Percentiles rank a stretch among this genome's conserved stretches.
These are phyloP conservation scores for Zymoseptoria brevis DNA, from an alignment of 2,329 filamentous ascomycete species.

Conservation along the genomic window DNA sequence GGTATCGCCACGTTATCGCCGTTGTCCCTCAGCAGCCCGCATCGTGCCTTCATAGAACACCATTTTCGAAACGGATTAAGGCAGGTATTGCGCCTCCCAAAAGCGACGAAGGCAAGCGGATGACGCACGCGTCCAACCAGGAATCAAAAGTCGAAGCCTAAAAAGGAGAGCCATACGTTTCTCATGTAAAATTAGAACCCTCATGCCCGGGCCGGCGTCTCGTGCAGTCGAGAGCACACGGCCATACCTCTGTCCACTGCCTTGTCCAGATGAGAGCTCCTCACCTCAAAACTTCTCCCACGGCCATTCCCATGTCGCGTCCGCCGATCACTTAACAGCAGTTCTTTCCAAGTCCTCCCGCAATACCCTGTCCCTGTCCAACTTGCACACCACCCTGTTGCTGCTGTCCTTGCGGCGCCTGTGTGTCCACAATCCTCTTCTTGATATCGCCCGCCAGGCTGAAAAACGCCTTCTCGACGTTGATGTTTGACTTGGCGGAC, in stretches of 20 bases:
- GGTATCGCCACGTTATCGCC: too few relatives aligned
- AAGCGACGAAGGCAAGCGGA: too few relatives aligned
- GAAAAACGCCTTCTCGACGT: conserved; percentile 98
- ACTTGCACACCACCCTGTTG: conserved; percentile 26
- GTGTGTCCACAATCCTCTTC: conserved; percentile 89
- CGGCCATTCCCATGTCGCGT: neutral
- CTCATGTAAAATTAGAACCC: neutral
- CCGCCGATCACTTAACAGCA: conserved; percentile 57
- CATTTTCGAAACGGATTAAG: too few relatives aligned
- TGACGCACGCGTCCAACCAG: too few relatives aligned
- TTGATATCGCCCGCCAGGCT: conserved; percentile 93
- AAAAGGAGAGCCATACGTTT: neutral
- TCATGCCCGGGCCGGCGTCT: neutral
- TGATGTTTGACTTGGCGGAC: conserved; percentile 98
- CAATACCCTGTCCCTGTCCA: conserved; percentile 20
- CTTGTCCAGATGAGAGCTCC: neutral
- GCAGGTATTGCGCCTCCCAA: too few relatives aligned
- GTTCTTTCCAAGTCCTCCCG: conserved; percentile 30
- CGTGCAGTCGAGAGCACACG: neutral
- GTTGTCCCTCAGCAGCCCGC: too few relatives aligned
- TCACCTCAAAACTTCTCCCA: neutral
- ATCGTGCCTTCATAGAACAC: too few relatives aligned
- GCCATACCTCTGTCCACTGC: neutral
- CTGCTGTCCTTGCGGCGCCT: conserved; percentile 70
- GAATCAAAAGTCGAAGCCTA: neutral